Base-by-base conservation (phyloP, 257 asterid species). In the Henckelia pumila region DNA sequence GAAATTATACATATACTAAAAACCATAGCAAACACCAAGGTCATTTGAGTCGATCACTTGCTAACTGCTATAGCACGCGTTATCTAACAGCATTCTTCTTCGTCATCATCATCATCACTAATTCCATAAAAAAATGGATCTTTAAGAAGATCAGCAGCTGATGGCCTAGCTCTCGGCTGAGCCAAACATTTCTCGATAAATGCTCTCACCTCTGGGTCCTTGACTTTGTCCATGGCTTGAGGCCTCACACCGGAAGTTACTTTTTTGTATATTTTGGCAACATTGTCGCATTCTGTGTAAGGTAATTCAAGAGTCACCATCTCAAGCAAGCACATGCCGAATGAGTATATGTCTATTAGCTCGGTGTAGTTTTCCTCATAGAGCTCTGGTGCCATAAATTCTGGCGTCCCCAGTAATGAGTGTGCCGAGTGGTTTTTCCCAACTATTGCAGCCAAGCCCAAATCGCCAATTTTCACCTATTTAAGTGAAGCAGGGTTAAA, bases 331-430 rank as follows among this genome's bases (percentile, higher is more conserved):
- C 82, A 73, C 86, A 82, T 82, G 1, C 86, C 86, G 6, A 78
- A 82, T 0, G 84, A 82, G 71, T 82, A 82, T 71, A 82, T 82
- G 67, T 82, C 86, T 0, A 82, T 80, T 44, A 76, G 60, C 58
- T 79, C 84, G 0, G 81, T 79, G 78, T 78, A 82, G 74, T 82
- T 74, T 72, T 82, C 86, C 23, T 79, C 84, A 25, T 79, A 82
- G 1, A 82, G 80, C 76, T 82, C 84, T 0, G 86, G 86, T 0
- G 84, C 86, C 86, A 82, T 82, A 78, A 76, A 82, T 62, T 78
- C 86, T 0, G 80, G 86, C 5, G 84, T 79, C 25, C 86, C 86
- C 52, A 82, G 11, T 61, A 79, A 40, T 0, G 83, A 76, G 50
- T 76, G 86, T 0, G 86, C 86, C 0, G 84, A 78, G 35, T 76